Evolutionary conservation across 2,329 filamentous ascomycete species (phyloP), one percentile per base, ranked within the genome.

Genomic region (Aspergillus jensenii): DNA sequence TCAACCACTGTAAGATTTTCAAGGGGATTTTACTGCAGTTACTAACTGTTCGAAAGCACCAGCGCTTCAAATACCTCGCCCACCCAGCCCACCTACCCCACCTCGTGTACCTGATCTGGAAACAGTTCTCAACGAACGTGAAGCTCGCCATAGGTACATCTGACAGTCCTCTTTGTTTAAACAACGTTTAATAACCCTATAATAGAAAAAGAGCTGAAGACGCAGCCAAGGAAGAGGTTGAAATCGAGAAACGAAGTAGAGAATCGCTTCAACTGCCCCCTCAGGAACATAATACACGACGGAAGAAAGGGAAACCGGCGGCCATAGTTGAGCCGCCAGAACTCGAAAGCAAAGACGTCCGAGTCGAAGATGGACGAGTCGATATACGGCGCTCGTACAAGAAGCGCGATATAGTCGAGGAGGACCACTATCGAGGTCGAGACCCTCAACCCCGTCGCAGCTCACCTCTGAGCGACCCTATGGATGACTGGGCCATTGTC

Each of bases 401-500:
- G 52, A 78, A 82, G 52, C 76, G 77, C 48, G 79, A 83, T 37
- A 74, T 84, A 53, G 76, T 80, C 9, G 72, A 75, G 45, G 85
- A 87, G 68, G 84, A 84, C 12, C 84, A 82, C 65, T 87, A 88
- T 73, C 83, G 87, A 46, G 85, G 88, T 43, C 90, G 90, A 70
- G 85, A 84, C 35, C 80, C 85, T 43, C 85, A 89, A 31, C 84
- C 61, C 83, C 87, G 68, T 89, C 89, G 83, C 71, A 84, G 89
- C 66, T 90, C 47, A 3, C 35, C 46, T 27, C n/a, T 39, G 3
- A 41, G 51, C 17, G 52, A 59, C 33, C 47, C 85, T 17, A 91
- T 89, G 37, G 87, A 85, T 62, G 89, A 86, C 68, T 96, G 91
- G 90, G 83, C 85, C 54, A 89, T 96, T 61, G 83, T 96, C 39